Conservation (phyloP, 108 stramenopile species). For the Poteriospumella lacustris region DNA sequence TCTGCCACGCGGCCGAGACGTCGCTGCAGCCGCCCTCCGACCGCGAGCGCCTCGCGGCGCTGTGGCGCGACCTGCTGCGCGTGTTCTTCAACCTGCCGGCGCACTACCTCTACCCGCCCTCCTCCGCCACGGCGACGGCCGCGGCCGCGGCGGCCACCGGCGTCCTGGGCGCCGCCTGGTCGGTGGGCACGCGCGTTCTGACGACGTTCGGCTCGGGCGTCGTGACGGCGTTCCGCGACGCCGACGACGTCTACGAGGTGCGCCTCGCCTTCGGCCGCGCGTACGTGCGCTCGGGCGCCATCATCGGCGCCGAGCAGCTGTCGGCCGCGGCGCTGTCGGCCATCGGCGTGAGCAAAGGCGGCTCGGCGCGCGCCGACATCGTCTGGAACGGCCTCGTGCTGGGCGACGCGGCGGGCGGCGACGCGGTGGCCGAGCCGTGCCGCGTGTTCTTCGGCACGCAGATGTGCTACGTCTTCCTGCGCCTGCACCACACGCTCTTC, state of each 20-base stretch:
- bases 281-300: not conserved
- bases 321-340: conserved; percentile 11
- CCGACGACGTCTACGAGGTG: not conserved
- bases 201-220: not conserved
- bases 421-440: not conserved
- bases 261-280: not conserved
- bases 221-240: not conserved
- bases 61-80: conserved; percentile 19
- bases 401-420: too few relatives aligned
- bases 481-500: conserved; percentile 49
- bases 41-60: not conserved
- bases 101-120: not conserved
- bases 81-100: conserved; percentile 15
- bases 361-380: not conserved
- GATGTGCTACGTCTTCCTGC: conserved; percentile 46
- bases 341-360: not conserved
- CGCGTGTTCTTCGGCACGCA: conserved; percentile 1
- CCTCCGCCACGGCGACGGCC: not conserved
- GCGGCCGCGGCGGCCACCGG: not conserved
- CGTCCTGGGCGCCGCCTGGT: not conserved
- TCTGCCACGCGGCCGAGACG: not conserved
- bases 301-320: conserved; percentile 7
- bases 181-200: conserved; percentile 5
- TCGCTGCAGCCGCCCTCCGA: not conserved
- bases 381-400: not conserved